Base-by-base conservation (phyloP, 2,329 filamentous ascomycete genomes). In the Amylocarpus encephaloides region DNA sequence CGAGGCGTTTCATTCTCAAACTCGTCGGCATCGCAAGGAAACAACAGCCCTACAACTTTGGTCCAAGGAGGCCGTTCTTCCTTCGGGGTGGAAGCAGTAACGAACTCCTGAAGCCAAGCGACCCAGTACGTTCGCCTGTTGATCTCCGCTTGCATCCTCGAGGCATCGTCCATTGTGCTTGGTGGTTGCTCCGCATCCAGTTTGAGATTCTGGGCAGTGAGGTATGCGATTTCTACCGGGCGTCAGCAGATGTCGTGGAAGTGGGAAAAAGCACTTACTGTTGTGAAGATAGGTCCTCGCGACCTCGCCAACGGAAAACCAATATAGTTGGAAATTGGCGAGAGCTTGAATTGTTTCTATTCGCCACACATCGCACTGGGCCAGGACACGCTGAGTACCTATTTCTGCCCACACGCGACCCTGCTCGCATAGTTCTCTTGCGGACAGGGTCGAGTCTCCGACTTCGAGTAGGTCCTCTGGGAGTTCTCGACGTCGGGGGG, bases 321-420 rank as follows among this genome's bases (percentile, higher is more conserved):
- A 58, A 36, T 54, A 58, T 16, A 55, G 33, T 7, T 40, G 43
- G 12, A 58, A 33, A 38, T 56, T 56, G 38, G 55, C 51, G 36
- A 51, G 56, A 10, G 56, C 52, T 40, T 54, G 54, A 9, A 58
- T 45, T 6, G 44, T 53, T 22, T 58, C 51, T 11, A 56, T 32
- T 11, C 49, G 42, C 19, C 51, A 51, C 29, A 52, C 15, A 32
- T 58, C 56, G n/a, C 49, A 50, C 33, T 56, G 51, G 32, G 50
- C 47, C 32, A 58, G 34, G 11, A 43, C 41, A 19, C 46, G 45
- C 30, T 53, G 47, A 22, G 47, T 55, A 10, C 43, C 41, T 15
- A 47, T 43, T 22, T 35, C 50, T 46, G 56, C 56, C 56, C 56
- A 58, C 35, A 53, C 43, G n/a, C 42, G 39, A 10, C 53, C 53